Percentiles rank a stretch among this genome's conserved stretches.
Evolutionary conservation across 2,329 filamentous ascomycete genomes (phyloP).

Genomic region (Catunica adiposa): DNA sequence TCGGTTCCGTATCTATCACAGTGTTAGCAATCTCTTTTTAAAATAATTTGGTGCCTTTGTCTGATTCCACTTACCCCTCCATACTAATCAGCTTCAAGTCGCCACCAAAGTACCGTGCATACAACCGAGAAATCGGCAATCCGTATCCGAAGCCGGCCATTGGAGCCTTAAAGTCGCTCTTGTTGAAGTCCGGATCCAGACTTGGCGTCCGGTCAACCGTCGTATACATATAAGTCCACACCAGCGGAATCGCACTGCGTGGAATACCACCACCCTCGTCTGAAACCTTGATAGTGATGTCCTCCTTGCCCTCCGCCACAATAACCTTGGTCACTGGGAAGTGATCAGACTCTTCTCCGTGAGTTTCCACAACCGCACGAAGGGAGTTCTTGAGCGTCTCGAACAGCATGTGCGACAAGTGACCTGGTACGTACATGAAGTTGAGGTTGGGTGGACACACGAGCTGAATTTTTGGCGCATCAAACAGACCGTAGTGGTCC

Average conservation of each 20-base stretch:
- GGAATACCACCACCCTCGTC: constrained; percentile 96
- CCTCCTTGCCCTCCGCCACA: constrained; percentile 91
- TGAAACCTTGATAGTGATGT: constrained; percentile 96
- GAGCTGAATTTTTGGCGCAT: constrained; percentile 89
- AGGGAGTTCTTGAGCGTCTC: constrained; percentile 98
- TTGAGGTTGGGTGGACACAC: constrained; percentile 87
- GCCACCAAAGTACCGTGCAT: constrained; percentile 92
- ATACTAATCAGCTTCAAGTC: constrained; percentile 97
- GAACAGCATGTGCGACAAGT: constrained; percentile 97
- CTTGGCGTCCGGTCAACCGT: constrained; percentile 92
- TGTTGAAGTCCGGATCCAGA: constrained; percentile 93
- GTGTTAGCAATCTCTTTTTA: constrained; percentile 1
- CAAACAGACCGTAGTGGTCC: constrained; percentile 93
- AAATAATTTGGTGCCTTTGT: not conserved
- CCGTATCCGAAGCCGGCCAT: constrained; percentile 99
- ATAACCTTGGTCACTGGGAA: constrained; percentile 97
- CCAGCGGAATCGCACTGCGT: constrained; percentile 77
- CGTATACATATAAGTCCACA: constrained; percentile 99
- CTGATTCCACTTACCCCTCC: constrained; percentile 60
- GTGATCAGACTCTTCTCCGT: constrained; percentile 86
- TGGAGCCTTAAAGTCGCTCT: constrained; percentile 96
- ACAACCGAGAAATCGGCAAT: constrained; percentile 80
- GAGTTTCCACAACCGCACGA: constrained; percentile 86
- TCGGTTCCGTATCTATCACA: constrained; percentile 75
- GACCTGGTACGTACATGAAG: constrained; percentile 99